Evolutionary conservation across 495 filamentous ascomycete species (phyloP).

Genomic region (Clohesyomyces aquaticus): DNA sequence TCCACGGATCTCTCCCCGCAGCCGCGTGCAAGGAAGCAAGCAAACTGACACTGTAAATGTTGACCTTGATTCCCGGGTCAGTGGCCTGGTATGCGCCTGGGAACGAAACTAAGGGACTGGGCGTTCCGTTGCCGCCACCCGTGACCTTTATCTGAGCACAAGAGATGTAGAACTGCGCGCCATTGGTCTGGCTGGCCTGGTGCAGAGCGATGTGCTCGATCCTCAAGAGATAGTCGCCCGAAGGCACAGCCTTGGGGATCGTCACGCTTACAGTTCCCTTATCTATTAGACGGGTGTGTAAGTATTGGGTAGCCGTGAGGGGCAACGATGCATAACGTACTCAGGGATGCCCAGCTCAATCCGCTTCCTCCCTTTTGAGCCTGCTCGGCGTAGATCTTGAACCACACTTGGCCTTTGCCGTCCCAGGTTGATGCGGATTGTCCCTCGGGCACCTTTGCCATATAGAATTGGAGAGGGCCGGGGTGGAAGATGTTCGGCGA

Average conservation of each 20-base stretch:
- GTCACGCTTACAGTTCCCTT: constrained; percentile 48
- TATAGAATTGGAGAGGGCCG: constrained; percentile 57
- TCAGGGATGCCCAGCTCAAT: constrained; percentile 53
- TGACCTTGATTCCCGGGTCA: constrained; percentile 55
- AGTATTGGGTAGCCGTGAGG: too few species aligned
- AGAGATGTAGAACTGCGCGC: constrained; percentile 58
- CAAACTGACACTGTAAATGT: constrained; percentile 44
- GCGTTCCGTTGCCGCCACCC: constrained; percentile 57
- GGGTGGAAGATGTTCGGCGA: constrained; percentile 55
- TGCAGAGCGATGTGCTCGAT: constrained; percentile 51
- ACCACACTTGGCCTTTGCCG: constrained; percentile 56
- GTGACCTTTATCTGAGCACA: constrained; percentile 65
- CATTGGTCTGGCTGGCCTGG: constrained; percentile 39
- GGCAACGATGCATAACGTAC: constrained; percentile 38
- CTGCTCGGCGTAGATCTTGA: constrained; percentile 52
- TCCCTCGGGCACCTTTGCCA: constrained; percentile 57
- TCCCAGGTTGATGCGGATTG: constrained; percentile 53
- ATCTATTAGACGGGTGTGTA: constrained; percentile 3
- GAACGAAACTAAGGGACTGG: constrained; percentile 53
- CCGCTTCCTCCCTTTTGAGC: constrained; percentile 30
- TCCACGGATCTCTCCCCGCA: constrained; percentile 42
- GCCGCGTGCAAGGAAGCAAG: background rate
- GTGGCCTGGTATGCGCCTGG: constrained; percentile 57
- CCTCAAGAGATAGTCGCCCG: constrained; percentile 38
- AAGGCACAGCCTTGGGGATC: constrained; percentile 49